Percentiles rank a stretch among this genome's conserved stretches.
These are phyloP conservation scores for Xylariaceae sp. DNA, from an alignment of 2,329 filamentous ascomycete species.

Conservation along the genomic window DNA sequence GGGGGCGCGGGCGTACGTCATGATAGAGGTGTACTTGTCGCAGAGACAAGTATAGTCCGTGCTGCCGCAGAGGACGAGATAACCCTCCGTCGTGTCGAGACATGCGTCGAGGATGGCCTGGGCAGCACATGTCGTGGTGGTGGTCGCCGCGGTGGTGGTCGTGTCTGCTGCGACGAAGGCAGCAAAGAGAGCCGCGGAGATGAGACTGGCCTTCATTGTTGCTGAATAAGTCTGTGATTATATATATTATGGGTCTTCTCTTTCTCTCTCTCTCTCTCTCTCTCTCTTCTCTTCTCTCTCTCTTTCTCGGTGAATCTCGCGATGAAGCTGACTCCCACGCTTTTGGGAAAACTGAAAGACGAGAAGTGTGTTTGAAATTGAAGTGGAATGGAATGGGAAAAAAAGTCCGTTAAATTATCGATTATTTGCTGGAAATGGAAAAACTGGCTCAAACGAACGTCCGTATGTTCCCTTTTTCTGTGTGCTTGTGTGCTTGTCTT, in stretches of 20 bases:
- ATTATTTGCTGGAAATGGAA: not conserved
- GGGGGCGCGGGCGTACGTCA: conserved; percentile 38
- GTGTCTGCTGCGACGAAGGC: conserved; percentile 16
- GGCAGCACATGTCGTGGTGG: conserved; percentile 28
- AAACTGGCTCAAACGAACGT: not conserved
- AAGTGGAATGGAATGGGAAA: not conserved
- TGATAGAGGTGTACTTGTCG: conserved; percentile 45
- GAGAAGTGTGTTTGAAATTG: not conserved
- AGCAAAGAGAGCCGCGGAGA: conserved; percentile 26
- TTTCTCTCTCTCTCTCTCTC: no score
- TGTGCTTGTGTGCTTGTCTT: not conserved
- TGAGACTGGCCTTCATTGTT: conserved; percentile 23
- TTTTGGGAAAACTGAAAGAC: not conserved
- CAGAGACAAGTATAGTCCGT: conserved; percentile 48
- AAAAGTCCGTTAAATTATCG: not conserved
- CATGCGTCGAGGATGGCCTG: conserved; percentile 36
- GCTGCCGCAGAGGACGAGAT: conserved; percentile 30
- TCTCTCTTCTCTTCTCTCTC: no score
- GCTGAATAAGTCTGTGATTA: not conserved
- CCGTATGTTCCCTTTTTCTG: no score
- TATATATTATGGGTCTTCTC: no score
- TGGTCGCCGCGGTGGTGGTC: conserved; percentile 3
- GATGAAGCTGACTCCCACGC: no score
- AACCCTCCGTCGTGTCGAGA: conserved; percentile 32
- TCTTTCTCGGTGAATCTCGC: no score